Evolutionary conservation across 495 filamentous ascomycete species (phyloP), one percentile per base, ranked within the genome.

Genomic region (Penicillium flavigenum): DNA sequence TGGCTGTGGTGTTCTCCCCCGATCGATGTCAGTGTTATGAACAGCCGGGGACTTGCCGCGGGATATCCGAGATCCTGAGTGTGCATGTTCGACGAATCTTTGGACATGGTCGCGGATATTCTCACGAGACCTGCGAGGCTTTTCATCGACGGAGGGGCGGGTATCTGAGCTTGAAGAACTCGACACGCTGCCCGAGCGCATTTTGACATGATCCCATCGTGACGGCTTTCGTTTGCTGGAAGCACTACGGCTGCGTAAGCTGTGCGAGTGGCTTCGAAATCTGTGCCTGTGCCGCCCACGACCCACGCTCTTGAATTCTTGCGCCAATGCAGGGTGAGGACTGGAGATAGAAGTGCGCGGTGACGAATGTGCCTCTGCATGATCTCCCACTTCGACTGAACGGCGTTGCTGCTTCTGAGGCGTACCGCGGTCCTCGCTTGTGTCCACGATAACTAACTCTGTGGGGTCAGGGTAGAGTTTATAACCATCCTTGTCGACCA

Each of bases 401-500:
- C 54, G 47, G 12, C 56, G 51, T 17, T 58, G 54, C 46, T 64
- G 58, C 46, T 64, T 66, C 8, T 64, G 55, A 5, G 56, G 49
- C 4, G 52, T 39, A 5, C 47, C 39, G 31, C 36, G 4, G 9
- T 65, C 67, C 19, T 58, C 48, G 22, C 59, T 49, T 10, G 62
- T 58, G 38, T 65, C 60, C 12, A 56, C 29, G 29, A 63, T 16
- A n/a, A 65, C 51, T 22, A 78, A 56, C 9, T 62, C 57, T 10
- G 54, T 44, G 12, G 66, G 41, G 53, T 77, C 67, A 2, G 85
- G 78, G 65, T 90, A 92, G 6, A 96, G 79, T 43, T 81, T 83
- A 11, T 82, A 77, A 51, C 90, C 90, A 62, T 86, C 76, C 22
- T 80, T 82, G 69, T 92, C 86, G 58, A 93, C 87, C 24, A 95